Evolutionary conservation across 495 filamentous ascomycete species (phyloP), one percentile per base, ranked within the genome.

Genomic region (Neurospora africana): DNA sequence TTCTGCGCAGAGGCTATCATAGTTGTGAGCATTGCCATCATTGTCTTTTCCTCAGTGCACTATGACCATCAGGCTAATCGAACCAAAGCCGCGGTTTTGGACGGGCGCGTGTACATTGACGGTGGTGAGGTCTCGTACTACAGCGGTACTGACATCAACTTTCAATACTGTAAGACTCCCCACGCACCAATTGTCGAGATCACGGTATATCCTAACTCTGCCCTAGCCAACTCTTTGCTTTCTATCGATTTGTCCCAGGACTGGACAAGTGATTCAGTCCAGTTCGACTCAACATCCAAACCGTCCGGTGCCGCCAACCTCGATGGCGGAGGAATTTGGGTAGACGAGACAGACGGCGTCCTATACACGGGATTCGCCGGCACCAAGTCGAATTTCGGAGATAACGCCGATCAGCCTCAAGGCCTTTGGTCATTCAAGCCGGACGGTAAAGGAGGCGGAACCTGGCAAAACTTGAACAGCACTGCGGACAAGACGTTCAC

Each of bases 361-460:
- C 44, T 78, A 27, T 77, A 78, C 70, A 77, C 71, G 17, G 77
- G 75, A 3, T 78, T 78, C 47, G 72, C 75, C 6, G 75, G 77
- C 3, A 58, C 37, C 19, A 69, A 44, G 3, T 70, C 77, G 0
- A 21, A 15, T 7, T 76, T 77, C 27, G 75, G 74, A 15, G 68
- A 75, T 33, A 67, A 58, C 1, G 69, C 44, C 30, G 38, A 15
- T 21, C 72, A 69, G 19, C 68, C 75, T 5, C 71, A 72, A 19
- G 74, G 75, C 1, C 61, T 78, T 5, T 78, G 75, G 77, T 77
- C 77, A 2, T 77, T 75, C 27, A 71, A 58, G 15, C 77, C 74
- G 0, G 73, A 74, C 37, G 69, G 53, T 13, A 65, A 30, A 19
- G 72, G 72, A 0, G 61, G 41, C 10, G 77, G 75, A 30, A 21